Percentiles rank a stretch among this genome's conserved stretches.
phyloP scores from a whole-genome alignment of 1,284 basidiomycete genomes.

The Golubevia sp. region DNA sequence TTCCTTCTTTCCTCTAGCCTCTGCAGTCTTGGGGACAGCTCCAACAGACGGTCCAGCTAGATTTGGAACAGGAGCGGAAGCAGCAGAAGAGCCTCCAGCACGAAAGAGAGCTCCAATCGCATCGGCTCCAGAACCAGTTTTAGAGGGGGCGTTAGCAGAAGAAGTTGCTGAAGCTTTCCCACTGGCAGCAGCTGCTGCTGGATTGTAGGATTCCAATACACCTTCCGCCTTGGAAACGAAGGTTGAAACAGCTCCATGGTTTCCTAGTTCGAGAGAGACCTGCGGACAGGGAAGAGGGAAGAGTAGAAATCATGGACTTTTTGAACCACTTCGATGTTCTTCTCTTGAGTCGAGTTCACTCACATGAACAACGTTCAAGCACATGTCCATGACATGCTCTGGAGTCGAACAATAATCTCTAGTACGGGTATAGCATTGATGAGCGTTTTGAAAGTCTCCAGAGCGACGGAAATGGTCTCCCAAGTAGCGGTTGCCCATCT shows the following conservation, averaged over 20 bases:
- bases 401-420: constrained; percentile 51
- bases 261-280: constrained; percentile 81
- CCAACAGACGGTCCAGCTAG: not conserved
- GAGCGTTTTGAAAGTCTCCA: constrained; percentile 41
- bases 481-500: constrained; percentile 48
- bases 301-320: not conserved
- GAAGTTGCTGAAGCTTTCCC: constrained; percentile 26
- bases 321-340: not conserved
- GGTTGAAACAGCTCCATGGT: constrained; percentile 79
- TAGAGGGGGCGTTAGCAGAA: constrained; percentile 23
- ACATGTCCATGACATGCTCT: constrained; percentile 52
- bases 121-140: constrained; percentile 31
- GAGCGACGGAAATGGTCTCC: constrained; percentile 39
- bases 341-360: not conserved
- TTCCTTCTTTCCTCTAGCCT: constrained; percentile 18
- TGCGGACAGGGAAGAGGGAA: not conserved
- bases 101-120: constrained; percentile 57
- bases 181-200: constrained; percentile 22
- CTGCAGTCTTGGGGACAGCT: constrained; percentile 11
- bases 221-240: constrained; percentile 90
- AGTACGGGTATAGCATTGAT: constrained; percentile 44
- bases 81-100: constrained; percentile 28
- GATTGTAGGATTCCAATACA: constrained; percentile 72
- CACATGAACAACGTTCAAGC: constrained; percentile 45
- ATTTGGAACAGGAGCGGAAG: constrained; percentile 12